Percentiles rank a stretch among this genome's conserved stretches.
These are phyloP conservation scores for Saccharomycopsis crataegensis DNA, from an alignment of 1,139 yeast species.

Conservation along the genomic window DNA sequence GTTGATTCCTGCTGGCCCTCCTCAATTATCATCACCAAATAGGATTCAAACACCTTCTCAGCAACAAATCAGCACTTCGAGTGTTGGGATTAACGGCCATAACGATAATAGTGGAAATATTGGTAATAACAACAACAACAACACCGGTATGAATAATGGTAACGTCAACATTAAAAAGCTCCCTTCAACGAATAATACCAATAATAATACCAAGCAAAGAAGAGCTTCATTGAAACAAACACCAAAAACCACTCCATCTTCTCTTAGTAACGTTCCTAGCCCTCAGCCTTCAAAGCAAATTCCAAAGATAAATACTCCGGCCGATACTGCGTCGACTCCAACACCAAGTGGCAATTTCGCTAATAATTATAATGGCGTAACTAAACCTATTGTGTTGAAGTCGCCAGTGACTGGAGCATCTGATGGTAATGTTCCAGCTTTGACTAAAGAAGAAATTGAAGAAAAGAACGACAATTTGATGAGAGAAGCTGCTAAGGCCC, in stretches of 20 bases:
- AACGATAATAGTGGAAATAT: no score
- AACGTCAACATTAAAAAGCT: conserved; percentile 1
- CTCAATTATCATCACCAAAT: conserved; percentile 9
- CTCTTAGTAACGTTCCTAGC: not conserved
- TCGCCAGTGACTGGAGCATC: not conserved
- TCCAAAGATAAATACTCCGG: conserved; percentile 17
- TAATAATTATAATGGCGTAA: not conserved
- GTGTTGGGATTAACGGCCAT: not conserved
- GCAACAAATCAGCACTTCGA: not conserved
- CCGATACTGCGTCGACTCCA: conserved; percentile 15
- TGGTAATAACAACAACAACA: not conserved
- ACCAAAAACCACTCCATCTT: conserved; percentile 2
- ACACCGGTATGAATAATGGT: conserved; percentile 1
- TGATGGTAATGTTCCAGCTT: not conserved
- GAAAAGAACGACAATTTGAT: not conserved
- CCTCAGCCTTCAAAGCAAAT: conserved; percentile 13
- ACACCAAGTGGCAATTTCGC: conserved; percentile 6
- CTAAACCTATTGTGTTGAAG: not conserved
- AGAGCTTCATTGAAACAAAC: conserved; percentile 7
- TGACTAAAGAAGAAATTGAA: conserved; percentile 9
- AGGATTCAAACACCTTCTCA: conserved; percentile 3
- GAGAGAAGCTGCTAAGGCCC: conserved; percentile 8
- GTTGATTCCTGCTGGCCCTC: conserved; percentile 4
- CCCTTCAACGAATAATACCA: not conserved
- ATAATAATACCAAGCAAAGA: conserved; percentile 4